Conservation (phyloP, 2,329 filamentous ascomycete genomes). For the Pseudocercospora ulei region DNA sequence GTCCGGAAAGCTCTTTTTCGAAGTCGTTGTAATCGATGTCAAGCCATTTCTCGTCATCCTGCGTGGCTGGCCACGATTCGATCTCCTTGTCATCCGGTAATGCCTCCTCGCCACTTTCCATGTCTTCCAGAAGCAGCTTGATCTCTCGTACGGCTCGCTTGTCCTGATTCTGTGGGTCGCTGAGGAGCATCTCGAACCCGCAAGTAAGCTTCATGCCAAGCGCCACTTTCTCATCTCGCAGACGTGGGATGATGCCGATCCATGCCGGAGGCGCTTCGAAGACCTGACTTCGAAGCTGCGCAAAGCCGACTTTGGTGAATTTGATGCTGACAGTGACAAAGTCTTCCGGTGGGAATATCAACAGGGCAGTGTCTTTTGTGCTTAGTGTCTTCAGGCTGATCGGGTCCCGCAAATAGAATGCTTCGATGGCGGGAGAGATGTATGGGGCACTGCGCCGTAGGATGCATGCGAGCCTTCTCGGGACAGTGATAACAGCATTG, state of each 20-base stretch:
- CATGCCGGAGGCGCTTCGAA: constrained; percentile 58
- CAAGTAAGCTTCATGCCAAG: constrained; percentile 82
- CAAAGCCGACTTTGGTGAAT: constrained; percentile 83
- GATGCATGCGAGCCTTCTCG: constrained; percentile 70
- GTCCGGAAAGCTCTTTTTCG: constrained; percentile 61
- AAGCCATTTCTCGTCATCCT: constrained; percentile 84
- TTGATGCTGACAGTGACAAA: constrained; percentile 67
- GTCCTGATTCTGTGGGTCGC: constrained; percentile 57
- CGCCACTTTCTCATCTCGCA: constrained; percentile 43
- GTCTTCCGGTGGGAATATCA: constrained; percentile 65
- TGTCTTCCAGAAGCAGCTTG: constrained; percentile 62
- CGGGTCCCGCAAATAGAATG: constrained; percentile 84
- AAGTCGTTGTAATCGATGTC: constrained; percentile 87
- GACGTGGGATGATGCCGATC: constrained; percentile 38
- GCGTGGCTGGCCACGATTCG: constrained; percentile 54
- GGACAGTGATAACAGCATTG: constrained; percentile 60
- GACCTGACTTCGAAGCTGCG: constrained; percentile 77
- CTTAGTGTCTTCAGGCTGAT: constrained; percentile 61
- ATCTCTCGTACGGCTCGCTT: constrained; percentile 64
- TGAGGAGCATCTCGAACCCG: constrained; percentile 80
- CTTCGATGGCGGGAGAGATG: constrained; percentile 74
- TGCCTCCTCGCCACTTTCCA: constrained; percentile 58
- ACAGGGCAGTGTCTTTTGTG: constrained; percentile 44
- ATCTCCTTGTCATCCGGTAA: constrained; percentile 71
- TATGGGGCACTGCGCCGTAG: constrained; percentile 64